Evolutionary conservation across 116 monocot genomes (phyloP), one percentile per base, ranked within the genome.

Genomic region (Zostera marina): DNA sequence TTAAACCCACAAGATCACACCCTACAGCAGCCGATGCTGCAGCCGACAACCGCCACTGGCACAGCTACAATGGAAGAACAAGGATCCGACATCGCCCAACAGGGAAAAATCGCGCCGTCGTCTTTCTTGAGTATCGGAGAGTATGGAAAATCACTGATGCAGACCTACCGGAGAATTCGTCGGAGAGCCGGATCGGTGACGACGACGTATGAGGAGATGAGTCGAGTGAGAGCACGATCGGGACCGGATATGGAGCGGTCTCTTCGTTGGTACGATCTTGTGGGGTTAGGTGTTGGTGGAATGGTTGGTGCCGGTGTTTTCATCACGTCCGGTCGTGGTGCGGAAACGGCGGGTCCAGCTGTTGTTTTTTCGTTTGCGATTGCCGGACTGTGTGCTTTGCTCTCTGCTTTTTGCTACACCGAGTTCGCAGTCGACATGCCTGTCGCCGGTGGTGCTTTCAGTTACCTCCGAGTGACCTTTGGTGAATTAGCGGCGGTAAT

Each of bases 271-370:
- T 44, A 43, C 4, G 94, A 96, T 62, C 77, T 96, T 11, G 61
- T 96, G 41, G 82, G 79, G 8, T 65, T 89, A 15, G 89, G 94
- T 3, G 65, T 94, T 17, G 94, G 88, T 0, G 94, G 94, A 12
- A 96, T 96, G 94, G 82, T 89, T 22, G 94, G 94, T 11, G 94
- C 94, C 54, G 94, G 94, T 8, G 82, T 96, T n/a, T 96, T 96
- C 72, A 80, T 96, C 19, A 56, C 77, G 60, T 75, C 81, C 45
- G 89, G 89, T 16, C 71, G 67, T 41, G 88, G 80, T 85, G 11
- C 48, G 69, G 0, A 23, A 63, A 61, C 67, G 82, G 82, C 94
- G 45, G 94, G 94, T 6, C 85, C 94, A 2, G 81, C 80, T 20
- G 63, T 96, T 5, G 55, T 94, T 11, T 41, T 85, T 22, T 96